Conservation (phyloP, 2,329 filamentous ascomycete species). For the Exophiala mesophila region DNA sequence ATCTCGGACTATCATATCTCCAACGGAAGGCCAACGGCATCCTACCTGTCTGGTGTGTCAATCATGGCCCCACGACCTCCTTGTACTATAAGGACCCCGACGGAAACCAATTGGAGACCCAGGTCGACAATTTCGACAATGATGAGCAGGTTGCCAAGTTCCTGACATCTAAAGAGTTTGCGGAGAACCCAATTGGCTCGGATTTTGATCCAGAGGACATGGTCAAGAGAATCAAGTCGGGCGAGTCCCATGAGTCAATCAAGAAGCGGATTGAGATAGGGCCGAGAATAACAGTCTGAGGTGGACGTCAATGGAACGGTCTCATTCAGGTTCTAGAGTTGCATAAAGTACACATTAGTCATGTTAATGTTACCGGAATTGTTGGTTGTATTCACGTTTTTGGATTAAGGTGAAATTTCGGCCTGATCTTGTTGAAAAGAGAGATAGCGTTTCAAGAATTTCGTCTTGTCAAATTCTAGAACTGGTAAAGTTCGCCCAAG, state of each 20-base stretch:
- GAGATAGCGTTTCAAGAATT: too few relatives aligned
- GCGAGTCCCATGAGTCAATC: not conserved
- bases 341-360: too few relatives aligned
- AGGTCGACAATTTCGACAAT: slow-evolving; percentile 40
- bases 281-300: not conserved
- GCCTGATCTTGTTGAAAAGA: too few relatives aligned
- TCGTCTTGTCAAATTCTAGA: too few relatives aligned
- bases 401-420: too few relatives aligned
- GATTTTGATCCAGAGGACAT: not conserved
- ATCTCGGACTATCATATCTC: not conserved
- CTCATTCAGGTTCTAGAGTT: too few relatives aligned
- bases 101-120: slow-evolving; percentile 45
- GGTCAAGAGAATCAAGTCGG: not conserved
- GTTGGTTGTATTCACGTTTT: too few relatives aligned
- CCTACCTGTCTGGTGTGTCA: slow-evolving; percentile 35
- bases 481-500: too few relatives aligned
- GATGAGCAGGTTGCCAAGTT: not conserved
- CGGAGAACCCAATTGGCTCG: not conserved
- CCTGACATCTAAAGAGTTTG: not conserved
- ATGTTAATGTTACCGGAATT: too few relatives aligned
- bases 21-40: slow-evolving; percentile 1
- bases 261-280: not conserved
- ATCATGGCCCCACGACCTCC: slow-evolving; percentile 44
- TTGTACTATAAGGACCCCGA: slow-evolving; percentile 49
- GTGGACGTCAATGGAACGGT: too few relatives aligned